Evolutionary conservation across 331 rosid genomes (phyloP).

Genomic region (Quercus phellos): DNA sequence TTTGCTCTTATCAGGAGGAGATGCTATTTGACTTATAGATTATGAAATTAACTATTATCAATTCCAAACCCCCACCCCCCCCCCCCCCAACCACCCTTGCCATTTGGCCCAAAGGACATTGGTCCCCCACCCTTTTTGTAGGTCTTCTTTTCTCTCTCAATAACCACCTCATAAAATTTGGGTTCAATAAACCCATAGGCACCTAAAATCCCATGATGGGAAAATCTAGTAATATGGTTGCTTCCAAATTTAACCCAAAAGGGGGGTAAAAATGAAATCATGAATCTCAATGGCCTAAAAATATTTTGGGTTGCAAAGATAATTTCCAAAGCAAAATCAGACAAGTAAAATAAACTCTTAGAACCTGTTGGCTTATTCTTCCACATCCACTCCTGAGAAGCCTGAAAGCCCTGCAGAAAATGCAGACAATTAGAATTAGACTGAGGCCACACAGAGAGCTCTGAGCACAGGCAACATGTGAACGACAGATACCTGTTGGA

Average conservation of each 20-base stretch:
- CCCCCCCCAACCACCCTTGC: too few species aligned
- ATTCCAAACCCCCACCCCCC: too few species aligned
- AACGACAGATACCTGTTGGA: slow-evolving; percentile 37
- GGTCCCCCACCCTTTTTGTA: too few species aligned
- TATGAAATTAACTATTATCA: not conserved
- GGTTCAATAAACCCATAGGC: not conserved
- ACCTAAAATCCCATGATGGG: not conserved
- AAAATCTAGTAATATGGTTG: not conserved
- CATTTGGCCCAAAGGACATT: too few species aligned
- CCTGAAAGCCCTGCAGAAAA: slow-evolving; percentile 56
- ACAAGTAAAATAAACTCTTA: slow-evolving; percentile 5
- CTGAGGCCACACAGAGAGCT: not conserved
- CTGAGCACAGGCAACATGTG: not conserved
- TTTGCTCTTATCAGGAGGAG: too few species aligned
- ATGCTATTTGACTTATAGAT: too few species aligned
- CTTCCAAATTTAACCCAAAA: not conserved
- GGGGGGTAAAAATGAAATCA: not conserved
- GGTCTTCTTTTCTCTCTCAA: too few species aligned
- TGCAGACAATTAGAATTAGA: slow-evolving; percentile 17
- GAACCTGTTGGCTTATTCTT: slow-evolving; percentile 81
- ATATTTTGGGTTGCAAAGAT: too few species aligned
- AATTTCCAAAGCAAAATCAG: not conserved
- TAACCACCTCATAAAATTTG: not conserved
- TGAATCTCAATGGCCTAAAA: not conserved
- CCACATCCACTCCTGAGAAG: slow-evolving; percentile 80